A percentile compares a stretch with the other conserved stretches of the same genome.
phyloP scores from a whole-genome alignment of 140 eudicot species.

The Anethum foeniculum region DNA sequence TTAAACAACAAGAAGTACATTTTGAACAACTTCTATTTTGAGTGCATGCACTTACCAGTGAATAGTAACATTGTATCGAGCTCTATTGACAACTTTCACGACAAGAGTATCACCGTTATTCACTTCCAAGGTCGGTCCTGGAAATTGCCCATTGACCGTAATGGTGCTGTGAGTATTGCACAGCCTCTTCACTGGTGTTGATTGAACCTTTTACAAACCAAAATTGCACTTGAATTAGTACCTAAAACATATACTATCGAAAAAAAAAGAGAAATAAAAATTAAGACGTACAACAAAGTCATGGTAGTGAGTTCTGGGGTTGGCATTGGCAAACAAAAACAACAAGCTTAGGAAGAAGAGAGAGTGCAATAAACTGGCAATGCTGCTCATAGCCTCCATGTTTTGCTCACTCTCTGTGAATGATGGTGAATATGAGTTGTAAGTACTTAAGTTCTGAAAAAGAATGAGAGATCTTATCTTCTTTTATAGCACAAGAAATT shows the following conservation, averaged over 20 bases:
- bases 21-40: neutral
- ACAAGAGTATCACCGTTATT: constrained; percentile 68
- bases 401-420: neutral
- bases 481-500: constrained; percentile 36
- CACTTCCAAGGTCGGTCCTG: constrained; percentile 76
- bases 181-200: constrained; percentile 72
- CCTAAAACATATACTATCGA: neutral
- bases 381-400: constrained; percentile 30
- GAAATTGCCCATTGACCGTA: constrained; percentile 74
- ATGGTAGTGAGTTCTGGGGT: constrained; percentile 61
- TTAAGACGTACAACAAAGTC: constrained; percentile 59
- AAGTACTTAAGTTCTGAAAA: constrained; percentile 15
- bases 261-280: neutral
- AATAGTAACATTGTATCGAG: constrained; percentile 65
- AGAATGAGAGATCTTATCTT: constrained; percentile 13
- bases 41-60: constrained; percentile 49
- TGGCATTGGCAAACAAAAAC: constrained; percentile 35
- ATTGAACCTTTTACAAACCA: constrained; percentile 44
- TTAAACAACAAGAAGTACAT: neutral
- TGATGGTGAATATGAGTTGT: neutral
- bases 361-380: constrained; percentile 16
- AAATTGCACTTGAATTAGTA: constrained; percentile 7
- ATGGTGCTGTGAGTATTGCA: constrained; percentile 52
- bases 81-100: constrained; percentile 56
- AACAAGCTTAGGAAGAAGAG: constrained; percentile 25